Conservation (phyloP, 306 rosid genomes). For the Gynostemma pentaphyllum region DNA sequence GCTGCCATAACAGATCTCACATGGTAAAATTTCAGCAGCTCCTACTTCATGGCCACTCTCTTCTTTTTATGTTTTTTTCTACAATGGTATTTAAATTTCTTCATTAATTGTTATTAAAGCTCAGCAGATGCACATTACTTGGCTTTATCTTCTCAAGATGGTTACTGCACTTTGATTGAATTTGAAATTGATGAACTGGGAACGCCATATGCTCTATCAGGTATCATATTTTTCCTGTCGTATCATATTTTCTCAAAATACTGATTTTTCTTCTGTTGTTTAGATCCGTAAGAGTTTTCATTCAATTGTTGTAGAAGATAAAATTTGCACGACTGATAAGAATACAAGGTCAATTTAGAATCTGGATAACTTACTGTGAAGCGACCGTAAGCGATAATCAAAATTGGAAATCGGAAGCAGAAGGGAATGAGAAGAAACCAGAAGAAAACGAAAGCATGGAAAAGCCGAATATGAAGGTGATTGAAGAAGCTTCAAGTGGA, state of each 20-base stretch:
- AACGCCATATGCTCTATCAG: conserved; percentile 34
- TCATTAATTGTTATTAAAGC: conserved; percentile 35
- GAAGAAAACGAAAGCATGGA: background rate
- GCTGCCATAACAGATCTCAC: conserved; percentile 85
- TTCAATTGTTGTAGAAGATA: conserved; percentile 26
- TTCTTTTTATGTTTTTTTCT: conserved; percentile 12
- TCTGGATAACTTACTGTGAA: conserved; percentile 16
- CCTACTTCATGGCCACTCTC: background rate
- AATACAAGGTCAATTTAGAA: conserved; percentile 15
- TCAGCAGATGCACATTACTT: conserved; percentile 70
- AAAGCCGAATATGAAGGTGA: background rate
- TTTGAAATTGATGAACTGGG: conserved; percentile 80
- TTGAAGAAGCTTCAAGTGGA: background rate
- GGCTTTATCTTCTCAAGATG: conserved; percentile 91
- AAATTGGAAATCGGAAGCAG: conserved; percentile 16
- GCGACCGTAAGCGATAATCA: conserved; percentile 14
- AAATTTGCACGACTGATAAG: conserved; percentile 16
- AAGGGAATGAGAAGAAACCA: conserved; percentile 17
- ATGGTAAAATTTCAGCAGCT: conserved; percentile 41
- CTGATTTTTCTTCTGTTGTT: background rate
- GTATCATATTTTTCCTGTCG: conserved; percentile 17
- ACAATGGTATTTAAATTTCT: conserved; percentile 15
- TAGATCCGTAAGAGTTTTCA: background rate
- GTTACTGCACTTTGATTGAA: conserved; percentile 78
- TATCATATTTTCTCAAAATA: background rate